These are phyloP conservation scores for Luffa aegyptiaca DNA, from an alignment of 306 rosid species.

Conservation along the genomic window DNA sequence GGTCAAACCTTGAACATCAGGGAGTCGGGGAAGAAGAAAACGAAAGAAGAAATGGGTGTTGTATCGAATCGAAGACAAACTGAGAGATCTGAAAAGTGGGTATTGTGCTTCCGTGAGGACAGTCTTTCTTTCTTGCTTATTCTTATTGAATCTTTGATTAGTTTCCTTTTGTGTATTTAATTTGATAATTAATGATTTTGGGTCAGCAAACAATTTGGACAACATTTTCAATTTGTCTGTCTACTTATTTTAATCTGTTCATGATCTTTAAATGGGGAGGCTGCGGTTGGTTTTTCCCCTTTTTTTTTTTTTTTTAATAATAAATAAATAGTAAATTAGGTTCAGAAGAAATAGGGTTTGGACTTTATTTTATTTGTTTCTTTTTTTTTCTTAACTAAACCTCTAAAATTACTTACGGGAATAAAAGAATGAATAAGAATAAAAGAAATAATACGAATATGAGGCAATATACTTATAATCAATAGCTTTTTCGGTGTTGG, in stretches of 20 bases:
- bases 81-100: not conserved
- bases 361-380: not conserved
- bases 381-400: too few species aligned
- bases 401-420: too few species aligned
- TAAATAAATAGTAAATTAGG: not conserved
- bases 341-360: not conserved
- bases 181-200: not conserved
- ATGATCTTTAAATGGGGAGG: not conserved
- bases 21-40: not conserved
- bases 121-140: not conserved
- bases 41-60: not conserved
- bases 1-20: constrained; percentile 4
- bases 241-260: not conserved
- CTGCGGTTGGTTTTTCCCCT: not conserved
- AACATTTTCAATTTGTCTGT: not conserved
- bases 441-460: too few species aligned
- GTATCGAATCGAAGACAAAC: not conserved
- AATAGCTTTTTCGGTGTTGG: too few species aligned
- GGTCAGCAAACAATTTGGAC: not conserved
- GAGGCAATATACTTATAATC: too few species aligned
- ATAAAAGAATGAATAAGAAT: too few species aligned
- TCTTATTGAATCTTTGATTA: not conserved
- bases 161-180: not conserved
- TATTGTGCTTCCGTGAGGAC: not conserved
- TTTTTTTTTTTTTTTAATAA: not conserved